phyloP scores from a whole-genome alignment of 495 filamentous ascomycete genomes.

The Penicillium turbatum region DNA sequence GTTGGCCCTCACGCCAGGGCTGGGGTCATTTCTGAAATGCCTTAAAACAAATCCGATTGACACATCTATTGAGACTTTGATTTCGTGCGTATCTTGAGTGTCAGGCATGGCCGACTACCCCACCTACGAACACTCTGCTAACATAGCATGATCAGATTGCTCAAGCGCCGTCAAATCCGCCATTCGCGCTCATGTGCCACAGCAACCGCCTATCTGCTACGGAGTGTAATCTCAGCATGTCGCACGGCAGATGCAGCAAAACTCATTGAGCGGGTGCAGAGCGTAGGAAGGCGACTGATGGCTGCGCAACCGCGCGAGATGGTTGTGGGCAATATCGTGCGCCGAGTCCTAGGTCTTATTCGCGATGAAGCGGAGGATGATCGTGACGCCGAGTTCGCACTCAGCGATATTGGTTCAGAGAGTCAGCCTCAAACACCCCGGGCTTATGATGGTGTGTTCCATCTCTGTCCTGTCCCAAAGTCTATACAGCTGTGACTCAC shows the following conservation, averaged over 20 bases:
- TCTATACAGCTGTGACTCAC: constrained; percentile 11
- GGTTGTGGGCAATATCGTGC: constrained; percentile 88
- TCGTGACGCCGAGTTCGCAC: constrained; percentile 59
- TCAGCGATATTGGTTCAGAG: constrained; percentile 47
- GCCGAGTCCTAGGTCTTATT: constrained; percentile 83
- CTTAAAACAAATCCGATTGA: constrained; percentile 70
- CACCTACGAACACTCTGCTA: constrained; percentile 10
- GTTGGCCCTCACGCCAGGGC: constrained; percentile 56
- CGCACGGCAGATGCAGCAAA: constrained; percentile 65
- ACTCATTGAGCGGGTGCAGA: constrained; percentile 72
- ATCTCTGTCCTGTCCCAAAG: constrained; percentile 9
- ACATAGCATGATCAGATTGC: constrained; percentile 52
- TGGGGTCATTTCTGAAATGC: constrained; percentile 72
- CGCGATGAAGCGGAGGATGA: constrained; percentile 86
- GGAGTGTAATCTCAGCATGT: constrained; percentile 69
- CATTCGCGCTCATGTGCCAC: constrained; percentile 83
- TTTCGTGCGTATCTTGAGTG: constrained; percentile 57
- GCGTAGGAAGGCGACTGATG: constrained; percentile 67
- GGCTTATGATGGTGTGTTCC: constrained; percentile 33
- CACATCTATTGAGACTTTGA: constrained; percentile 72
- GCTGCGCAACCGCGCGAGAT: constrained; percentile 83
- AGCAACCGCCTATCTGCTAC: constrained; percentile 82
- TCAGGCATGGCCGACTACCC: background rate
- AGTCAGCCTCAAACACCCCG: constrained; percentile 49
- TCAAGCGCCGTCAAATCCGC: constrained; percentile 85